phyloP scores from a whole-genome alignment of 148 eudicot species.

The Vaccinium myrtillus region DNA sequence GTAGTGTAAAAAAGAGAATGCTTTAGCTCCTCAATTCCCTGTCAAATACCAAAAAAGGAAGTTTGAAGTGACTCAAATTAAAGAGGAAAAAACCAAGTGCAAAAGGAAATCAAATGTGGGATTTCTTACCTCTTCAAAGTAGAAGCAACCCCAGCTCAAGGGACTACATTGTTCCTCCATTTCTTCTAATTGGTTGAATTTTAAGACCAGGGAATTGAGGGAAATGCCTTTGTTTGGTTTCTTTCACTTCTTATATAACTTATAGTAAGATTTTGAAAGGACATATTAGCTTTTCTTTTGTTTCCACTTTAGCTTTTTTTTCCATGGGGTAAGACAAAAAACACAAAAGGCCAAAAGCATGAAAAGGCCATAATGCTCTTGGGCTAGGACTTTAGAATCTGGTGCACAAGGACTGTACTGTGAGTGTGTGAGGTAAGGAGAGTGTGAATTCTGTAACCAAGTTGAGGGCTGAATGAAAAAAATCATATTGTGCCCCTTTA shows the following conservation, averaged over 20 bases:
- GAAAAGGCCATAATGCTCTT: slow-evolving; percentile 19
- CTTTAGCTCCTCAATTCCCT: slow-evolving; percentile 66
- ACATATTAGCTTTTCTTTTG: neutral
- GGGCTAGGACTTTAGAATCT: slow-evolving; percentile 8
- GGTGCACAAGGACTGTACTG: neutral
- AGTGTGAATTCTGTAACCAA: neutral
- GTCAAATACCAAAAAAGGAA: neutral
- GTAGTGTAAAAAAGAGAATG: slow-evolving; percentile 61
- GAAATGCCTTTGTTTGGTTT: slow-evolving; percentile 2
- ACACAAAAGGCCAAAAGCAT: slow-evolving; percentile 22
- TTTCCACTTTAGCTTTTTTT: slow-evolving; percentile 12
- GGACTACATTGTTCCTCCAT: slow-evolving; percentile 58
- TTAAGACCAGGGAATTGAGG: neutral
- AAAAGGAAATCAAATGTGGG: neutral
- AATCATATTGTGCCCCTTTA: neutral
- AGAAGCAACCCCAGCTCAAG: slow-evolving; percentile 41
- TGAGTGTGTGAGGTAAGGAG: neutral
- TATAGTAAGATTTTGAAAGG: neutral
- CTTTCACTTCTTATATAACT: slow-evolving; percentile 15
- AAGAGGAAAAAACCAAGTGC: neutral
- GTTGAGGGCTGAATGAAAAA: neutral
- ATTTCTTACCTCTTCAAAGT: slow-evolving; percentile 40
- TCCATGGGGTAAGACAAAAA: slow-evolving; percentile 16
- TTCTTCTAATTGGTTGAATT: neutral
- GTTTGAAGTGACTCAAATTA: neutral